phyloP scores from a whole-genome alignment of 164 flowering plant genomes.

The Umbellularia californica region DNA sequence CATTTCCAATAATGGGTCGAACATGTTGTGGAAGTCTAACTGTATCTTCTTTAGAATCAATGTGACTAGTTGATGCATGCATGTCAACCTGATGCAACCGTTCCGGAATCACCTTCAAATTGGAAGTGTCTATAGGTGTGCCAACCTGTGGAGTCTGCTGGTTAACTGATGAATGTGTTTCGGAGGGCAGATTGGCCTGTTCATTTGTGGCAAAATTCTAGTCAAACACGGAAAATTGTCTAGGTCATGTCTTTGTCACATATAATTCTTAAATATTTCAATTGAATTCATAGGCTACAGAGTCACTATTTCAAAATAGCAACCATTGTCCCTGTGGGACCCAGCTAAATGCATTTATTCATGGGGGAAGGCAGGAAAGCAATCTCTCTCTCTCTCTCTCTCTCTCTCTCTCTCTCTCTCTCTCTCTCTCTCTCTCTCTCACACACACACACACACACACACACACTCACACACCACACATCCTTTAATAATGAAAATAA shows the following conservation, averaged over 20 bases:
- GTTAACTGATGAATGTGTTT: slow-evolving; percentile 17
- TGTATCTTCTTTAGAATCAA: slow-evolving; percentile 12
- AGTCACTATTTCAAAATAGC: no score
- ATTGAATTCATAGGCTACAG: no score
- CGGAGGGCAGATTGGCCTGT: slow-evolving; percentile 29
- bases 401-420: not conserved
- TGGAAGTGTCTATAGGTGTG: slow-evolving; percentile 9
- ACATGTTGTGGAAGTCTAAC: slow-evolving; percentile 23
- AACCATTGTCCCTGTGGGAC: no score
- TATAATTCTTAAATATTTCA: no score
- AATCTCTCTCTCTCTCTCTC: no score
- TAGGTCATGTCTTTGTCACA: no score
- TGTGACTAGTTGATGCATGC: slow-evolving; percentile 13
- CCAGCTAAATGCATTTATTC: no score
- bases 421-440: slow-evolving; percentile 6
- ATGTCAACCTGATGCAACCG: slow-evolving; percentile 14
- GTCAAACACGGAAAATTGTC: no score
- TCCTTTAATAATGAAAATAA: not conserved
- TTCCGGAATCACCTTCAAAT: slow-evolving; percentile 17
- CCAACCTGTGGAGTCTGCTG: slow-evolving; percentile 10
- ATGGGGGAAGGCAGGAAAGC: no score
- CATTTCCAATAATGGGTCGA: slow-evolving; percentile 15
- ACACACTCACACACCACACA: no score
- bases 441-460: not conserved
- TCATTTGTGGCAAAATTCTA: not conserved